Percentiles rank a stretch among this genome's conserved stretches.
Evolutionary conservation across 352 stramenopile species (phyloP).

Genomic region (Phytophthora ohioensis): DNA sequence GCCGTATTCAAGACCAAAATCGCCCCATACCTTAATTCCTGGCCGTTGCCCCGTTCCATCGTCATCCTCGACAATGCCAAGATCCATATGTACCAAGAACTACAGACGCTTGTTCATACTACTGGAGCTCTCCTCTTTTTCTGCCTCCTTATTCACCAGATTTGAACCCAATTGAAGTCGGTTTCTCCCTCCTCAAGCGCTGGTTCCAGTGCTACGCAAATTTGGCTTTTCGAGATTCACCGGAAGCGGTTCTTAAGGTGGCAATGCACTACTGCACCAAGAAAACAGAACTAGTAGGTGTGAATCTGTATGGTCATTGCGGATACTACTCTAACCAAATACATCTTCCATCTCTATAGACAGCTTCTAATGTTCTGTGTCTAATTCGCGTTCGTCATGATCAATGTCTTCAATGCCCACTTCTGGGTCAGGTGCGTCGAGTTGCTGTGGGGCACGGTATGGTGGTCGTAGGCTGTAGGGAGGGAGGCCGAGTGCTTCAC

Average conservation of each 20-base stretch:
- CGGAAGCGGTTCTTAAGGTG: conserved; percentile 1
- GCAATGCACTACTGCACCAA: conserved; percentile 10
- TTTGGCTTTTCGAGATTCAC: not conserved
- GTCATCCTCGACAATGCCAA: not conserved
- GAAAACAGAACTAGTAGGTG: conserved; percentile 7
- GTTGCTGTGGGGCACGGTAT: not conserved
- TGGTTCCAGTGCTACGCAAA: conserved; percentile 6
- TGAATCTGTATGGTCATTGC: conserved; percentile 10
- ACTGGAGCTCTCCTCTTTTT: conserved; percentile 5
- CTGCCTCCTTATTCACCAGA: conserved; percentile 2
- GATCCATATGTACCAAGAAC: not conserved
- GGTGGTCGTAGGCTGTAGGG: not conserved
- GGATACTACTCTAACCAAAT: conserved; percentile 18
- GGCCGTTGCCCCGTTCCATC: not conserved
- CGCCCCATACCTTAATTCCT: not conserved
- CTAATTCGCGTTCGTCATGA: not conserved
- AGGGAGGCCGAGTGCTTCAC: not conserved
- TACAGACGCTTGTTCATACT: not conserved
- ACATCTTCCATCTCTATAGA: conserved; percentile 3
- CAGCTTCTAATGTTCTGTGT: not conserved
- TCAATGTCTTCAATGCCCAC: not conserved
- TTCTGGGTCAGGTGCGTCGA: not conserved
- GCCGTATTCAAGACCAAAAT: not conserved
- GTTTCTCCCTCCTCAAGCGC: conserved; percentile 4
- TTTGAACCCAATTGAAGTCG: conserved; percentile 5